phyloP scores from a whole-genome alignment of 805 yeast genomes.

The Kuraishia capsulata region DNA sequence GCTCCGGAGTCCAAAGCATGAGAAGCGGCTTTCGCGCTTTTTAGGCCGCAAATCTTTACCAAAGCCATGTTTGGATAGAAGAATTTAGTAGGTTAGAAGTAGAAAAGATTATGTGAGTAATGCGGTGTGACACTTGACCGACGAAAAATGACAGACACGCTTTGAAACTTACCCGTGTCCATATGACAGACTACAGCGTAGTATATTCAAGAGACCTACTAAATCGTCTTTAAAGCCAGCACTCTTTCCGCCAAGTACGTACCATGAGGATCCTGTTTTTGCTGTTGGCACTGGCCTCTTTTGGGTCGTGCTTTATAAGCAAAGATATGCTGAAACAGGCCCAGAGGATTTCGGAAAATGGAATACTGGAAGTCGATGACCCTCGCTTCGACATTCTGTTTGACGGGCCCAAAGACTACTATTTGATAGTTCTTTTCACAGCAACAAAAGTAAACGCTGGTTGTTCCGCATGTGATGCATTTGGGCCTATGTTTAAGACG shows the following conservation, averaged over 20 bases:
- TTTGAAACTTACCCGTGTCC: too few relatives aligned
- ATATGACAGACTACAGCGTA: too few relatives aligned
- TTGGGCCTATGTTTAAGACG: constrained; percentile 29
- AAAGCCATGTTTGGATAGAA: too few relatives aligned
- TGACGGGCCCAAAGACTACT: constrained; percentile 43
- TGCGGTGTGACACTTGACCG: not conserved
- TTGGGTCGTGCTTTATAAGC: not conserved
- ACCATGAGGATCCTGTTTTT: too few relatives aligned
- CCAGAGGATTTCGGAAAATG: constrained; percentile 10
- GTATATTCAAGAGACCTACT: too few relatives aligned
- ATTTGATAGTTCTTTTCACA: constrained; percentile 42
- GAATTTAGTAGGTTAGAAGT: not conserved
- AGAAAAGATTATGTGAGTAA: not conserved
- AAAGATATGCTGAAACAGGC: not conserved
- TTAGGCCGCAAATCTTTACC: constrained; percentile 85
- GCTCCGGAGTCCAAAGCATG: constrained; percentile 67
- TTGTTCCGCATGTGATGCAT: constrained; percentile 38
- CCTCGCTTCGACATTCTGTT: constrained; percentile 29
- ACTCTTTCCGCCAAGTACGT: too few relatives aligned
- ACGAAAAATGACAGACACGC: too few relatives aligned
- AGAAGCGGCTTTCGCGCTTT: constrained; percentile 58
- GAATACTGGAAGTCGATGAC: constrained; percentile 32
- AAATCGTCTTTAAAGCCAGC: too few relatives aligned
- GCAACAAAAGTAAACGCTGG: constrained; percentile 30
- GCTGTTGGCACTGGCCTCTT: too few relatives aligned